Percentiles rank a stretch among this genome's conserved stretches.
phyloP scores from a whole-genome alignment of 768 basidiomycete genomes.

The Rhizopogon roseolus region DNA sequence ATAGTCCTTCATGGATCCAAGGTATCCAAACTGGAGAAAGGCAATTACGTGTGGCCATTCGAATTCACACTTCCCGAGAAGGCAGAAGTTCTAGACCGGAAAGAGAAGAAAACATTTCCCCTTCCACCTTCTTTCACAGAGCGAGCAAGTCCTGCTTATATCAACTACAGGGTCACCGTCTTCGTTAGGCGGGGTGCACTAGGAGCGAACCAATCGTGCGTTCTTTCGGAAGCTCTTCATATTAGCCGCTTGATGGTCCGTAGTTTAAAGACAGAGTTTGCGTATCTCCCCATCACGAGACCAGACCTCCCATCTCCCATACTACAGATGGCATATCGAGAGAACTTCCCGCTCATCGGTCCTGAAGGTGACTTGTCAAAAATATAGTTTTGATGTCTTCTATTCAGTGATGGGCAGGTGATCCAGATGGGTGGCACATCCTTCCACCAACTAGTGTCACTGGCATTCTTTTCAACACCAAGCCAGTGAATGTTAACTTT shows the following conservation, averaged over 20 bases:
- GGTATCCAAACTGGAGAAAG: conserved; percentile 33
- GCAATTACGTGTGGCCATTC: conserved; percentile 46
- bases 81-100: conserved; percentile 33
- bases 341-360: conserved; percentile 26
- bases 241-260: neutral
- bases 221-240: neutral
- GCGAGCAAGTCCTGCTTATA: conserved; percentile 49
- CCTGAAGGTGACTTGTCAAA: too few species aligned
- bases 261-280: conserved; percentile 29
- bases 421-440: conserved; percentile 36
- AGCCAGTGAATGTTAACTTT: conserved; percentile 23
- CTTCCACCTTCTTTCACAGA: conserved; percentile 55
- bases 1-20: conserved; percentile 18
- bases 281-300: conserved; percentile 27
- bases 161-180: conserved; percentile 51
- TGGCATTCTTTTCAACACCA: conserved; percentile 31
- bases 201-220: conserved; percentile 39
- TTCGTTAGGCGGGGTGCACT: conserved; percentile 45
- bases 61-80: conserved; percentile 40
- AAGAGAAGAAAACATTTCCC: conserved; percentile 30
- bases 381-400: too few species aligned
- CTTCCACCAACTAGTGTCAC: conserved; percentile 24
- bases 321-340: conserved; percentile 31
- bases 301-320: conserved; percentile 33
- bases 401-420: conserved; percentile 23